Evolutionary conservation across 1,284 basidiomycete species (phyloP).

Genomic region (Microbotryum scabiosae): DNA sequence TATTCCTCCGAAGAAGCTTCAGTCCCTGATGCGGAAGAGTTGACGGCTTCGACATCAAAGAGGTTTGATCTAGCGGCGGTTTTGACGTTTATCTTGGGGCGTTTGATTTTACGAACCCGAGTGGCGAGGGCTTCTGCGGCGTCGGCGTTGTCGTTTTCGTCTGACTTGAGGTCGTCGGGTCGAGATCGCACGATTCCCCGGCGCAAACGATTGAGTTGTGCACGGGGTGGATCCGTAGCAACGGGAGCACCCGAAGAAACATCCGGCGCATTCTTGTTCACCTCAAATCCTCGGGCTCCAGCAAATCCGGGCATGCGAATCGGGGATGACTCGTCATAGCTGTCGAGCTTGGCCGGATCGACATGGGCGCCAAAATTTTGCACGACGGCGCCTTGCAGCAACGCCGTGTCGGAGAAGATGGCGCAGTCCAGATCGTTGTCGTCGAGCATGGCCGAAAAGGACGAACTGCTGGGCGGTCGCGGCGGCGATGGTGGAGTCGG

Average conservation of each 20-base stretch:
- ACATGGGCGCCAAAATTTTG: not conserved
- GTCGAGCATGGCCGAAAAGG: constrained; percentile 4
- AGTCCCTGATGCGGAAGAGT: constrained; percentile 23
- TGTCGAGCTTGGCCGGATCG: not conserved
- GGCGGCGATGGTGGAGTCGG: not conserved
- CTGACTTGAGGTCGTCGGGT: not conserved
- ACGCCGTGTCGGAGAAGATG: constrained; percentile 16
- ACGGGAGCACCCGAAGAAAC: too few species aligned
- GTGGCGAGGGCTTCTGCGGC: not conserved
- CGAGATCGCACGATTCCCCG: not conserved
- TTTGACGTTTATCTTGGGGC: constrained; percentile 20
- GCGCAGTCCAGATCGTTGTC: constrained; percentile 6
- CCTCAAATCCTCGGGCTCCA: too few species aligned
- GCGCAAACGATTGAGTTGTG: not conserved
- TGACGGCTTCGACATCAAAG: constrained; percentile 32
- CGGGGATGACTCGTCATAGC: too few species aligned
- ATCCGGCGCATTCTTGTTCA: too few species aligned
- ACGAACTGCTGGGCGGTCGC: not conserved
- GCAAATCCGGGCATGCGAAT: too few species aligned
- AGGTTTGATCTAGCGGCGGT: constrained; percentile 14
- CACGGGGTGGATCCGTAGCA: not conserved
- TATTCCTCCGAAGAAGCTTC: constrained; percentile 36
- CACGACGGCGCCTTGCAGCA: constrained; percentile 16
- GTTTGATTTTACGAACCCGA: constrained; percentile 4
- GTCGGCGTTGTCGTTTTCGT: not conserved